Conservation (phyloP, 2,329 filamentous ascomycete genomes). For the Trichoderma koningiopsis region DNA sequence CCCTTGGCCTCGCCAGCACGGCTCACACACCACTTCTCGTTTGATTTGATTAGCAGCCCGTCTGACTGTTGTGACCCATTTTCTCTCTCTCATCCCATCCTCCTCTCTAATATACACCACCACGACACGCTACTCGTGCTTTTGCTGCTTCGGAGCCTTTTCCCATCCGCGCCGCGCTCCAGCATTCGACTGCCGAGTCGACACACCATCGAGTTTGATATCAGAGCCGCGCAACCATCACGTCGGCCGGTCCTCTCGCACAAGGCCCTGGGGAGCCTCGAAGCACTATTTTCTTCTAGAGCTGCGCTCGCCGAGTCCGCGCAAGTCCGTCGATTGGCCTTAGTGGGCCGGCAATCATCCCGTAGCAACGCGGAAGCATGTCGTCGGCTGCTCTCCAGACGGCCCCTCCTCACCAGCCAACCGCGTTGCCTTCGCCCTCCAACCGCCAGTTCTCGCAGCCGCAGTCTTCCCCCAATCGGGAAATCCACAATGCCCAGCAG, state of each 20-base stretch:
- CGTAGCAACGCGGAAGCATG: constrained; percentile 37
- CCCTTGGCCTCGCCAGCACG: constrained; percentile 10
- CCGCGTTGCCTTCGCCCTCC: constrained; percentile 50
- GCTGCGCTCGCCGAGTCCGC: constrained; percentile 4
- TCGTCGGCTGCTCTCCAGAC: constrained; percentile 64
- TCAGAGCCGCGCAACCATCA: background rate
- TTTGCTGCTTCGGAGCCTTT: constrained; percentile 1
- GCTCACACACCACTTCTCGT: background rate
- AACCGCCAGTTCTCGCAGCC: constrained; percentile 55
- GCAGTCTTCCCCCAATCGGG: constrained; percentile 55
- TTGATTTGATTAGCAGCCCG: constrained; percentile 22
- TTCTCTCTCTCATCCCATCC: background rate
- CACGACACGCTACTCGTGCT: constrained; percentile 6
- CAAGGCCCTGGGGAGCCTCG: background rate
- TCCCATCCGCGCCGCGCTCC: constrained; percentile 7
- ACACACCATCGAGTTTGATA: background rate
- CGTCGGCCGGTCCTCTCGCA: background rate
- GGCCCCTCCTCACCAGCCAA: constrained; percentile 58
- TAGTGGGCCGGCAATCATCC: constrained; percentile 22
- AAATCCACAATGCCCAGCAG: constrained; percentile 59
- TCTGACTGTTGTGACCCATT: constrained; percentile 2
- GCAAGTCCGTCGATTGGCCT: constrained; percentile 4
- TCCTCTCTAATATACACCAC: constrained; percentile 13
- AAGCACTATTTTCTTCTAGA: background rate
- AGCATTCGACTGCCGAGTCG: background rate